Percentiles rank a stretch among this genome's conserved stretches.
Conservation (phyloP, 2,329 filamentous ascomycete species). For the Raffaelea arxii region DNA sequence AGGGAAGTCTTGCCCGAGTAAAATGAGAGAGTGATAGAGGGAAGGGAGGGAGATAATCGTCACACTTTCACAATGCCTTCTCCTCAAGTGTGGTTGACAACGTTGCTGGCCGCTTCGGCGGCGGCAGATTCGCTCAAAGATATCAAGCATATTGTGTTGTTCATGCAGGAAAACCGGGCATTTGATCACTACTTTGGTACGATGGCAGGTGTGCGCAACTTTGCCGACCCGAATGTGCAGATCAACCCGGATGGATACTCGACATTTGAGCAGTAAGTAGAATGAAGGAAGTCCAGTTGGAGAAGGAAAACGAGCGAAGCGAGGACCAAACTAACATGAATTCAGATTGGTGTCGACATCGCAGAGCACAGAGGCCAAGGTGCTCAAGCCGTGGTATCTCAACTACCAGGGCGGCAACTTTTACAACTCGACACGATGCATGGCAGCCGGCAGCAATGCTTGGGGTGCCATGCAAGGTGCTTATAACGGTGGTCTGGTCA, state of each 20-base stretch:
- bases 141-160: constrained; percentile 47
- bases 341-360: background rate
- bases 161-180: constrained; percentile 40
- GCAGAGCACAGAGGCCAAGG: background rate
- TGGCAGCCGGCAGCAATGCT: constrained; percentile 39
- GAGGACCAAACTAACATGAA: background rate
- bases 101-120: background rate
- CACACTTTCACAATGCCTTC: constrained; percentile 3
- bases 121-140: constrained; percentile 20
- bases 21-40: background rate
- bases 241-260: constrained; percentile 31
- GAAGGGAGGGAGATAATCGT: background rate
- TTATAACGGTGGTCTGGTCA: constrained; percentile 39
- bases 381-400: constrained; percentile 42
- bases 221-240: constrained; percentile 46
- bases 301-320: background rate
- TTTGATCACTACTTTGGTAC: constrained; percentile 42
- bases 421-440: constrained; percentile 42
- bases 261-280: constrained; percentile 32
- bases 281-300: background rate
- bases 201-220: constrained; percentile 45
- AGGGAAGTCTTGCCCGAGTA: background rate
- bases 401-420: constrained; percentile 43
- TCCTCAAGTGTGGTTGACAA: background rate
- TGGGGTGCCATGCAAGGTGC: constrained; percentile 42